Conservation (phyloP, 345 rosid genomes). For the Brassica nigra region DNA sequence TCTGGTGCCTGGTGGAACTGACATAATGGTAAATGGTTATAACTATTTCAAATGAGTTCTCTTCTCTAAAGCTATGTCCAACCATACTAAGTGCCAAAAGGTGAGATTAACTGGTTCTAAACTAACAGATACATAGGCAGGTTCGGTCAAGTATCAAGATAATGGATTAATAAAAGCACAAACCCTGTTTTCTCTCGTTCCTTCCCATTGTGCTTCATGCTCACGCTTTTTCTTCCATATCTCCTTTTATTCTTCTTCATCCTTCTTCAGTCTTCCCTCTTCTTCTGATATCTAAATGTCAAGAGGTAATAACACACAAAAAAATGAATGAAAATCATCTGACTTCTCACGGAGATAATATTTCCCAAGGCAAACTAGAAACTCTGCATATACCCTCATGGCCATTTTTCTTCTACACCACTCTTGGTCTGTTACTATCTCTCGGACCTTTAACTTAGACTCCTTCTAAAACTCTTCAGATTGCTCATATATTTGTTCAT, state of each 20-base stretch:
- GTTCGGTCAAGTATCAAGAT: background rate
- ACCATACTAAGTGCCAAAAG: background rate
- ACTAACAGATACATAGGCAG: slow-evolving; percentile 1
- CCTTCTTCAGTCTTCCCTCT: slow-evolving; percentile 97
- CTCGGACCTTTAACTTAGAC: slow-evolving; percentile 81
- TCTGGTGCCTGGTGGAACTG: background rate
- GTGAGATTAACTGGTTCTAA: slow-evolving; percentile 1
- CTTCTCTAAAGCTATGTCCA: background rate
- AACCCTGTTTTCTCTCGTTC: slow-evolving; percentile 95
- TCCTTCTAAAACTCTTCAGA: slow-evolving; percentile 81
- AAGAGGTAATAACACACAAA: slow-evolving; percentile 23
- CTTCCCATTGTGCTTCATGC: slow-evolving; percentile 99
- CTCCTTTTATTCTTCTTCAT: slow-evolving; percentile 96
- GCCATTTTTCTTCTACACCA: slow-evolving; percentile 99
- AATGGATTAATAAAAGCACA: slow-evolving; percentile 26
- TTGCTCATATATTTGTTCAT: slow-evolving; percentile 68
- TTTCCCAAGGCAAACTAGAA: slow-evolving; percentile 17
- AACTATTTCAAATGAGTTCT: background rate
- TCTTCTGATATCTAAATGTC: slow-evolving; percentile 84
- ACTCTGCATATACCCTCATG: slow-evolving; percentile 69
- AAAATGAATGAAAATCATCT: background rate
- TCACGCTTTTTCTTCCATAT: slow-evolving; percentile 97
- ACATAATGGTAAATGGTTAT: background rate
- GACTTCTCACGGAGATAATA: background rate
- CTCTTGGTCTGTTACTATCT: slow-evolving; percentile 92